phyloP scores from a whole-genome alignment of 805 yeast genomes.

The Yarrowia sp. region DNA sequence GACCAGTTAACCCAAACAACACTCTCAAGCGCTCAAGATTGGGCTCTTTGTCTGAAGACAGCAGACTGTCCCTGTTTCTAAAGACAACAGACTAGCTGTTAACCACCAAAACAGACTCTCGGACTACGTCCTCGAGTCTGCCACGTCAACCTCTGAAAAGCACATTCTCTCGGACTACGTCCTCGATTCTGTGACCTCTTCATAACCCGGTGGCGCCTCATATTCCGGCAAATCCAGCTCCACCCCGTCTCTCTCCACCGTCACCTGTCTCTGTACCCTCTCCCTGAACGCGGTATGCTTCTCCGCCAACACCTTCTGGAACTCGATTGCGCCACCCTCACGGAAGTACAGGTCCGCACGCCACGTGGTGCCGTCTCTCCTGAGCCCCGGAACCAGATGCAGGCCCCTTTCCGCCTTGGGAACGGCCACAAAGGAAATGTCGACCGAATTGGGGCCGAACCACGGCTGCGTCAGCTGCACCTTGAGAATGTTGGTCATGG shows the following conservation, averaged over 20 bases:
- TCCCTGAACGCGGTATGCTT: constrained; percentile 8
- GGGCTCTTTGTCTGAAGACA: too few species aligned
- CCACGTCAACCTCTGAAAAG: too few species aligned
- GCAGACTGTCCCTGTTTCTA: too few species aligned
- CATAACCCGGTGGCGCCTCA: constrained; percentile 13
- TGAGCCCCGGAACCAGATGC: constrained; percentile 9
- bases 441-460: constrained; percentile 49
- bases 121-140: constrained; percentile 1
- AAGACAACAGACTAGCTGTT: too few species aligned
- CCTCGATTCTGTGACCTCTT: background rate
- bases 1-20: too few species aligned
- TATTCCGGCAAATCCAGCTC: background rate
- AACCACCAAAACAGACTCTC: background rate
- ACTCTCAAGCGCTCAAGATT: too few species aligned
- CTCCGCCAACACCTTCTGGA: constrained; percentile 20
- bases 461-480: constrained; percentile 49
- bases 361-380: constrained; percentile 35
- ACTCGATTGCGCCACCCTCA: constrained; percentile 35
- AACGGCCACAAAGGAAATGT: constrained; percentile 28
- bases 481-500: constrained; percentile 43
- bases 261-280: constrained; percentile 18
- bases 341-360: background rate
- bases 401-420: constrained; percentile 16
- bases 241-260: background rate
- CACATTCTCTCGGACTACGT: too few species aligned